A percentile compares a stretch with the other conserved stretches of the same genome.
Conservation (phyloP, 495 filamentous ascomycete species). For the Annulohypoxylon moriforme region DNA sequence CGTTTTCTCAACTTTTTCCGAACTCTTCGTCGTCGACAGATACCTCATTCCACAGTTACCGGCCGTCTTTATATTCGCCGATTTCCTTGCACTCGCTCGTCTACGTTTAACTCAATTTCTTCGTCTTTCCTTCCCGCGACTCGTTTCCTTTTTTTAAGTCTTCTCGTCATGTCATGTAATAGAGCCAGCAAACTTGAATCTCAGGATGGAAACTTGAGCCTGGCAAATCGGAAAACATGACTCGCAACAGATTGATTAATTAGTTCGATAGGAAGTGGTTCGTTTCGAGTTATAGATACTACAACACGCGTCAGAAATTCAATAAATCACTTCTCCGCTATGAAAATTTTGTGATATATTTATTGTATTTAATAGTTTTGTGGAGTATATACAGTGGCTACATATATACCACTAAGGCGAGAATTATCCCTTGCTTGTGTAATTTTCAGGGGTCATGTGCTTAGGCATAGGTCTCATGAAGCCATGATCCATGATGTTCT, state of each 20-base stretch:
- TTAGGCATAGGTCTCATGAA: background rate
- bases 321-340: constrained; percentile 47
- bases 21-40: constrained; percentile 43
- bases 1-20: constrained; percentile 30
- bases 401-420: background rate
- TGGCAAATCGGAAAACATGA: constrained; percentile 37
- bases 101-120: constrained; percentile 14
- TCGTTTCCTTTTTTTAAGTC: constrained; percentile 10
- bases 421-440: background rate
- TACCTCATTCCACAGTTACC: constrained; percentile 56
- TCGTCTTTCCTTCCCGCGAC: constrained; percentile 20
- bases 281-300: constrained; percentile 47
- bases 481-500: background rate
- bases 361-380: background rate
- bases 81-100: constrained; percentile 34
- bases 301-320: constrained; percentile 35
- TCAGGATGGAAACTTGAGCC: constrained; percentile 41
- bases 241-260: constrained; percentile 49
- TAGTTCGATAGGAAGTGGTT: constrained; percentile 38
- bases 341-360: background rate
- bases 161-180: constrained; percentile 39
- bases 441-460: background rate
- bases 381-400: background rate
- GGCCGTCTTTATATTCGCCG: constrained; percentile 39
- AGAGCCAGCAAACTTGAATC: constrained; percentile 38